phyloP scores from a whole-genome alignment of 768 basidiomycete genomes.

The Mycena latifolia region DNA sequence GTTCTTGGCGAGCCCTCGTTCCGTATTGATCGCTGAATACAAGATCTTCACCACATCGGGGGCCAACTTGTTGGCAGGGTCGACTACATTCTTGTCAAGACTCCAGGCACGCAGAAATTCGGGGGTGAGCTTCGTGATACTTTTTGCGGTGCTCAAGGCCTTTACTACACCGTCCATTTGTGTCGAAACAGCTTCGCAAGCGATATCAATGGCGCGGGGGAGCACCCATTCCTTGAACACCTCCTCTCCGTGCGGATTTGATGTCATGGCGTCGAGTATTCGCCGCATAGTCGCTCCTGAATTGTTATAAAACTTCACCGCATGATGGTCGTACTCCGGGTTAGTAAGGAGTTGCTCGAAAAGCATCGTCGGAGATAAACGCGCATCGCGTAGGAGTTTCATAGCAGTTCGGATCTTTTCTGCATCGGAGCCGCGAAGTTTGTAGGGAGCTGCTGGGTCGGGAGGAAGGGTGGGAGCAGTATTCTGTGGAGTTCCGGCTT shows the following conservation, averaged over 20 bases:
- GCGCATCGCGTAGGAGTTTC: background rate
- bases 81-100: background rate
- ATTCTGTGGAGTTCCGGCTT: no score
- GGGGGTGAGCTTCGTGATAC: background rate
- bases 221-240: background rate
- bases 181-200: background rate
- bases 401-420: background rate
- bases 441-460: background rate
- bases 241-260: no score
- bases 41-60: no score
- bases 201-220: background rate
- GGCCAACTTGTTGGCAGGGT: background rate
- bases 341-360: background rate
- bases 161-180: constrained; percentile 3
- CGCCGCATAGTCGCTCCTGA: background rate
- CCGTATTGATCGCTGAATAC: no score
- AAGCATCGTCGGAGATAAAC: background rate
- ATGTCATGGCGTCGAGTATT: background rate
- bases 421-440: background rate
- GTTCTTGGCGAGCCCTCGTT: background rate
- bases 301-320: background rate
- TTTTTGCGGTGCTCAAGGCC: background rate
- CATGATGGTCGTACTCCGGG: background rate
- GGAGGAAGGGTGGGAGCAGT: background rate
- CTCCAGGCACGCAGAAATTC: constrained; percentile 10